These are phyloP conservation scores for Knufia fluminis DNA, from an alignment of 2,329 filamentous ascomycete species.

Conservation along the genomic window DNA sequence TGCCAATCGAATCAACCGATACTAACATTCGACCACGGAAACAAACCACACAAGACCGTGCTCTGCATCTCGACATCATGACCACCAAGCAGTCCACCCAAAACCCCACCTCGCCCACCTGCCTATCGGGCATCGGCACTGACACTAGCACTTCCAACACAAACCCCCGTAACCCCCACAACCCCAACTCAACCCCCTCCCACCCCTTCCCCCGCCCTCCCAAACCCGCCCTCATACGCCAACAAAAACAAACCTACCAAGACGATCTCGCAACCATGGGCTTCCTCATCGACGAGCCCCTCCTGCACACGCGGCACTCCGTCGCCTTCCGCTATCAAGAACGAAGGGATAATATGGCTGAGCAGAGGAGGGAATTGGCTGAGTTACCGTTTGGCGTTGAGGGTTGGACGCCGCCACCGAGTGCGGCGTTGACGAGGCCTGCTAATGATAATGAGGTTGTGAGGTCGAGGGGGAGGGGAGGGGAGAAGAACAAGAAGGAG, in stretches of 20 bases:
- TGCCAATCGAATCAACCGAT: too few relatives aligned
- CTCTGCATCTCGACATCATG: too few relatives aligned
- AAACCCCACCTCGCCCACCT: too few relatives aligned
- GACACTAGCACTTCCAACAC: too few relatives aligned
- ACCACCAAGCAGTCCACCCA: too few relatives aligned
- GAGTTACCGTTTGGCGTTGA: background rate
- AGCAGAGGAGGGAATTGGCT: background rate
- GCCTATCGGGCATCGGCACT: too few relatives aligned
- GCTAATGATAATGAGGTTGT: background rate
- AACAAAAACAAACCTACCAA: background rate
- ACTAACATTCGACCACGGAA: too few relatives aligned
- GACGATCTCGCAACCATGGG: background rate
- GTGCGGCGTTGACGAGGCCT: background rate
- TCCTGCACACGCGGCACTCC: background rate
- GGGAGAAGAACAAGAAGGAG: too few relatives aligned
- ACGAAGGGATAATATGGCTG: background rate
- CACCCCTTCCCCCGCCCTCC: background rate
- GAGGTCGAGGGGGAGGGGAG: too few relatives aligned
- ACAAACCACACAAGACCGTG: too few relatives aligned
- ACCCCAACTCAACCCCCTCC: background rate
- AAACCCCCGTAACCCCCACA: slow-evolving; percentile 8
- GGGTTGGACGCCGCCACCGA: background rate
- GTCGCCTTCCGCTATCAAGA: background rate
- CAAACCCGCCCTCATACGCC: background rate
- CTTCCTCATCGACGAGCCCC: background rate